These are phyloP conservation scores for Cyclotella cryptica DNA, from an alignment of 108 stramenopile species.

Conservation along the genomic window DNA sequence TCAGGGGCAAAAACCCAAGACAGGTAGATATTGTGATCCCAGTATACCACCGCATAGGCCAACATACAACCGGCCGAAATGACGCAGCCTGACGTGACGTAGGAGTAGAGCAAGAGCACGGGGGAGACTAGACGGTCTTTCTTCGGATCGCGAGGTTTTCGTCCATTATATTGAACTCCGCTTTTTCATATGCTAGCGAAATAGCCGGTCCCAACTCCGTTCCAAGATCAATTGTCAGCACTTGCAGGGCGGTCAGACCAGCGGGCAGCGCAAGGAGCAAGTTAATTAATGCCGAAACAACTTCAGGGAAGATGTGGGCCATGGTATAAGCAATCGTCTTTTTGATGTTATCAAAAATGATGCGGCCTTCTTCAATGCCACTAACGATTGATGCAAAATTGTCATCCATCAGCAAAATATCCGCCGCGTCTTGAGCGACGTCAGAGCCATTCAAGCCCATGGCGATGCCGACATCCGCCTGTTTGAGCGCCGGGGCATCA, in stretches of 20 bases:
- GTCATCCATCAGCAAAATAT: conserved; percentile 83
- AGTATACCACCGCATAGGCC: conserved; percentile 57
- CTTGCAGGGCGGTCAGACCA: conserved; percentile 65
- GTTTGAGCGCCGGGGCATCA: conserved; percentile 96
- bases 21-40: too few species aligned
- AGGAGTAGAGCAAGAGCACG: conserved; percentile 59
- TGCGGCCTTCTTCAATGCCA: conserved; percentile 76
- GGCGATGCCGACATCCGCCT: conserved; percentile 96
- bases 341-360: conserved; percentile 84
- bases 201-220: conserved; percentile 74
- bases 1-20: too few species aligned
- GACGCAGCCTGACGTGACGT: conserved; percentile 66
- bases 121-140: conserved; percentile 59
- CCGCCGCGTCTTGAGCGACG: conserved; percentile 81
- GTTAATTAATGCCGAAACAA: conserved; percentile 53
- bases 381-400: conserved; percentile 83
- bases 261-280: conserved; percentile 65
- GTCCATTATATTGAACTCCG: conserved; percentile 64
- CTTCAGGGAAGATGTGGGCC: conserved; percentile 65
- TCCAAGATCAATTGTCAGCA: conserved; percentile 72
- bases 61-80: conserved; percentile 65
- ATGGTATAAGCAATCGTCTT: conserved; percentile 67
- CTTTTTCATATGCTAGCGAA: conserved; percentile 70
- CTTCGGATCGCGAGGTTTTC: conserved; percentile 63
- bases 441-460: conserved; percentile 98